Evolutionary conservation across 1,284 basidiomycete species (phyloP).

Genomic region (Trichosporon ovoides): DNA sequence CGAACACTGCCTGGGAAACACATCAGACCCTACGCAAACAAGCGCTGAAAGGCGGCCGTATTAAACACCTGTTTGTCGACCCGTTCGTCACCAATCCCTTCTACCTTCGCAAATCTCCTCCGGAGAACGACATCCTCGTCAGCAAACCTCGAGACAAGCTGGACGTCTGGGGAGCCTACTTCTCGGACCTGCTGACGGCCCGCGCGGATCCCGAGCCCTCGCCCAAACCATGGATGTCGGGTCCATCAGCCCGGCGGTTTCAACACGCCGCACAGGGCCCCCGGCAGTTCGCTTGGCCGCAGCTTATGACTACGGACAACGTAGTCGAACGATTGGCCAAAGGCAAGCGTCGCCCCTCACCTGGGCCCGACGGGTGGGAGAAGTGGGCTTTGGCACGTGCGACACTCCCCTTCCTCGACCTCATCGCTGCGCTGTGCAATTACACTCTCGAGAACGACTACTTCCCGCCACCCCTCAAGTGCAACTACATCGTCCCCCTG

Average conservation of each 20-base stretch:
- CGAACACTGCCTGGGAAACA: too few relatives aligned
- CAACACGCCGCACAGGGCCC: background rate
- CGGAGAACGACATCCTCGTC: too few relatives aligned
- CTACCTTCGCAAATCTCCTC: too few relatives aligned
- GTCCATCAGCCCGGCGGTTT: background rate
- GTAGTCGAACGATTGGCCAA: constrained; percentile 12
- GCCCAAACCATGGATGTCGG: background rate
- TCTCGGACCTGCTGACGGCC: too few relatives aligned
- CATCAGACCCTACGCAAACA: too few relatives aligned
- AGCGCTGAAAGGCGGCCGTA: too few relatives aligned
- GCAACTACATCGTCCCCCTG: constrained; percentile 40
- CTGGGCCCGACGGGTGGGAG: constrained; percentile 36
- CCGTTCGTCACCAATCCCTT: too few relatives aligned
- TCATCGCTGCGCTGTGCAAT: constrained; percentile 38
- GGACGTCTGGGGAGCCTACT: too few relatives aligned
- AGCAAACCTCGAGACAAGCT: too few relatives aligned
- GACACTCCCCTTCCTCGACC: constrained; percentile 24
- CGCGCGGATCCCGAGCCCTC: too few relatives aligned
- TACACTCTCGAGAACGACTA: constrained; percentile 33
- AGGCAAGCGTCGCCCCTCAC: constrained; percentile 31
- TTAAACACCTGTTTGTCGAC: too few relatives aligned
- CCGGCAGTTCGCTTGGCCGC: background rate
- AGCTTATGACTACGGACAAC: background rate
- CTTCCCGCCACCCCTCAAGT: constrained; percentile 31
- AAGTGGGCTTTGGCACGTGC: constrained; percentile 42